phyloP scores from a whole-genome alignment of 2,329 filamentous ascomycete species.

The Metarhizium guizhouense region DNA sequence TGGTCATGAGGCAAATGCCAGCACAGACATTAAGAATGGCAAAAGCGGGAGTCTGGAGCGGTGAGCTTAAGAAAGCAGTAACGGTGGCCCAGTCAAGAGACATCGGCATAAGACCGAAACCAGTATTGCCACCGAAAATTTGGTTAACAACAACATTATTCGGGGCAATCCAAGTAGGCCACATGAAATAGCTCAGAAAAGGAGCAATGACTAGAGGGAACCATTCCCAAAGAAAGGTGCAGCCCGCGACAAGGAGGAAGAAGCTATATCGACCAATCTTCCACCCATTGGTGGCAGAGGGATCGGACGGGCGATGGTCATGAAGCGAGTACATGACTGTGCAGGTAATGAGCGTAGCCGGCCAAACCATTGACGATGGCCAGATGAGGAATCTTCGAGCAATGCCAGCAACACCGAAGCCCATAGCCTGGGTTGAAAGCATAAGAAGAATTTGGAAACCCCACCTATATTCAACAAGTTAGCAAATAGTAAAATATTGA shows the following conservation, averaged over 20 bases:
- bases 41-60: slow-evolving; percentile 50
- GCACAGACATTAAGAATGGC: slow-evolving; percentile 51
- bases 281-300: slow-evolving; percentile 47
- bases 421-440: slow-evolving; percentile 53
- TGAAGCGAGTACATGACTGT: slow-evolving; percentile 57
- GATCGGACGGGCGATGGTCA: slow-evolving; percentile 45
- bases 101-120: slow-evolving; percentile 53
- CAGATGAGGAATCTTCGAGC: slow-evolving; percentile 49
- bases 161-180: slow-evolving; percentile 53
- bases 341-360: slow-evolving; percentile 49
- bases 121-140: slow-evolving; percentile 53
- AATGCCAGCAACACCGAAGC: slow-evolving; percentile 54
- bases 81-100: slow-evolving; percentile 60
- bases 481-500: background rate
- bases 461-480: slow-evolving; percentile 16
- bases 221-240: slow-evolving; percentile 49
- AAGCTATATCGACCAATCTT: slow-evolving; percentile 46
- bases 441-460: slow-evolving; percentile 51
- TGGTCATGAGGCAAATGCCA: slow-evolving; percentile 39
- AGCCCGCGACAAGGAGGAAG: slow-evolving; percentile 43
- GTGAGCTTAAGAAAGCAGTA: slow-evolving; percentile 46
- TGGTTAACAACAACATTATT: slow-evolving; percentile 55
- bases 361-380: slow-evolving; percentile 59
- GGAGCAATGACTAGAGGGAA: slow-evolving; percentile 50
- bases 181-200: slow-evolving; percentile 50